Evolutionary conservation across 805 yeast genomes (phyloP).

Genomic region (Metschnikowia reukaufii): DNA sequence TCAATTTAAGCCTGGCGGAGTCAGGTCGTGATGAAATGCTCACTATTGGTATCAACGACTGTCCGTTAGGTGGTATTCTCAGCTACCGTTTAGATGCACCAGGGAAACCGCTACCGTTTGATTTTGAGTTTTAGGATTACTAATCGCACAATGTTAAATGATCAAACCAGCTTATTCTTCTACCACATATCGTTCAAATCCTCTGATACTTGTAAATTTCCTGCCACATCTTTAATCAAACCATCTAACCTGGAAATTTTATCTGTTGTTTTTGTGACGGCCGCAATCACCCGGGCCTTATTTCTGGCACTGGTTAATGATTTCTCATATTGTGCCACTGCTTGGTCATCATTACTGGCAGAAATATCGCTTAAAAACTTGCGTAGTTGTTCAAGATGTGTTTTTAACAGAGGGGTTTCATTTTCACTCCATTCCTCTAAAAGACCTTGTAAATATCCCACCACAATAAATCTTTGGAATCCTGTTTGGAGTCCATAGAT

Average conservation of each 20-base stretch:
- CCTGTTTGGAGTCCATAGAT: slow-evolving; percentile 82
- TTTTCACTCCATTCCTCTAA: slow-evolving; percentile 35
- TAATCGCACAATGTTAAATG: too few species aligned
- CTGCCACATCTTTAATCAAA: slow-evolving; percentile 39
- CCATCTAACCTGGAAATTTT: slow-evolving; percentile 33
- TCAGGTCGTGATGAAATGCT: slow-evolving; percentile 47
- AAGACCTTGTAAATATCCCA: slow-evolving; percentile 68
- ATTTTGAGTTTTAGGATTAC: slow-evolving; percentile 26
- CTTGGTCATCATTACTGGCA: slow-evolving; percentile 48
- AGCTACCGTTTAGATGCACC: slow-evolving; percentile 43
- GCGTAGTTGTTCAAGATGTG: slow-evolving; percentile 30
- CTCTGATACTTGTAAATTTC: slow-evolving; percentile 36
- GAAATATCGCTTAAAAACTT: slow-evolving; percentile 22
- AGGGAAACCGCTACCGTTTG: slow-evolving; percentile 40
- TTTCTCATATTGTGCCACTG: slow-evolving; percentile 57
- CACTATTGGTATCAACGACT: slow-evolving; percentile 55
- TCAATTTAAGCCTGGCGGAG: slow-evolving; percentile 46
- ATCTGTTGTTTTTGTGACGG: slow-evolving; percentile 27
- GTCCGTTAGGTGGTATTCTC: slow-evolving; percentile 56
- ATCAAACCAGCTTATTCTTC: too few species aligned
- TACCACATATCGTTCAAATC: slow-evolving; percentile 46
- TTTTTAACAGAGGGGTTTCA: slow-evolving; percentile 6
- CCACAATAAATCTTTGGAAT: slow-evolving; percentile 62
- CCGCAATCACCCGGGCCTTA: slow-evolving; percentile 54
- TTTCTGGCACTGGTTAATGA: slow-evolving; percentile 56